Conservation (phyloP, 345 rosid genomes). For the Odontarrhena argentea region DNA sequence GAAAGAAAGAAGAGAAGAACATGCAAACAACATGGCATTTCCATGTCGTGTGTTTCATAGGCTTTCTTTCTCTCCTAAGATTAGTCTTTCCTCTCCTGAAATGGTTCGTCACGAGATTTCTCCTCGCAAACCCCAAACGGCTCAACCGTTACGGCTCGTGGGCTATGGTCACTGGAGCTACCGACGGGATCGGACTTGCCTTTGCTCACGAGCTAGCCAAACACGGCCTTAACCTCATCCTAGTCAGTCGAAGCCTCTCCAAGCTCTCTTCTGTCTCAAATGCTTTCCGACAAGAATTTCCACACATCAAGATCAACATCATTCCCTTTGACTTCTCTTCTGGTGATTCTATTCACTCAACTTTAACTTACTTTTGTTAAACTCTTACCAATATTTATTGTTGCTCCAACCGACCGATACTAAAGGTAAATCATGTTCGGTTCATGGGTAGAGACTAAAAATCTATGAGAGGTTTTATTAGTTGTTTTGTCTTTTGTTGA, state of each 20-base stretch:
- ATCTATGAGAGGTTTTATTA: too few species aligned
- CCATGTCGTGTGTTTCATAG: slow-evolving; percentile 53
- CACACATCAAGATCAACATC: slow-evolving; percentile 44
- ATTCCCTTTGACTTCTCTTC: slow-evolving; percentile 62
- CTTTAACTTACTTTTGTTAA: too few species aligned
- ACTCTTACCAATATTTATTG: too few species aligned
- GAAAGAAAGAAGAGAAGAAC: slow-evolving; percentile 15
- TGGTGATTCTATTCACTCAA: neutral
- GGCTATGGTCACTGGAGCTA: slow-evolving; percentile 88
- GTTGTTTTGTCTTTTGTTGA: too few species aligned
- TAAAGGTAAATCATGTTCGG: too few species aligned
- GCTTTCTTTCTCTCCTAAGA: slow-evolving; percentile 52
- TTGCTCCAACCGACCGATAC: too few species aligned
- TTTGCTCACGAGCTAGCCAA: slow-evolving; percentile 63
- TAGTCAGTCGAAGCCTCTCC: slow-evolving; percentile 61
- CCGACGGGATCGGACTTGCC: slow-evolving; percentile 87
- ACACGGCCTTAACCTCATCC: slow-evolving; percentile 64
- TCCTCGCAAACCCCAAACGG: slow-evolving; percentile 52
- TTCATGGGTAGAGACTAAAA: too few species aligned
- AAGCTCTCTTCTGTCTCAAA: slow-evolving; percentile 52
- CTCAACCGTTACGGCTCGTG: slow-evolving; percentile 74
- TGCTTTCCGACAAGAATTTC: slow-evolving; percentile 48
- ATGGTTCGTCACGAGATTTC: slow-evolving; percentile 50
- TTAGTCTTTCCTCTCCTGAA: slow-evolving; percentile 45
- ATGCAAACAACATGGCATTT: slow-evolving; percentile 42